phyloP scores from a whole-genome alignment of 2,329 filamentous ascomycete species.

The Penicillium brevicompactum region DNA sequence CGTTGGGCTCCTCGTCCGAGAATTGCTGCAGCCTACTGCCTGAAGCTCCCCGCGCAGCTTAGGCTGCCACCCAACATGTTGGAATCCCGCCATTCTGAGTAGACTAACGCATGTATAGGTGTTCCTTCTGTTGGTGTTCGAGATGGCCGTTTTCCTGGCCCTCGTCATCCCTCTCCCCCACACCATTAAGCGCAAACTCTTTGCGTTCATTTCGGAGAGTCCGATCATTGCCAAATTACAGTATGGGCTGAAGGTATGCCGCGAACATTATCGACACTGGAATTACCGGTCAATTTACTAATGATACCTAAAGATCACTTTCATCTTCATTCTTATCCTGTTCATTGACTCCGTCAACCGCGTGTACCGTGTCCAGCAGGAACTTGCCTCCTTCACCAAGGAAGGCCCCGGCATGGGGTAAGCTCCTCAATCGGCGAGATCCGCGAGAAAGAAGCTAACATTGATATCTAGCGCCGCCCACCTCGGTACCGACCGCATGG shows the following conservation, averaged over 20 bases:
- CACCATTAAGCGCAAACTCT: slow-evolving; percentile 79
- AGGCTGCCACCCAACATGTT: slow-evolving; percentile 11
- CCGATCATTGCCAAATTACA: slow-evolving; percentile 85
- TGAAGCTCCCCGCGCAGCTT: slow-evolving; percentile 8
- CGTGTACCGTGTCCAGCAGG: slow-evolving; percentile 93
- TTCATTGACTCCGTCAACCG: slow-evolving; percentile 96
- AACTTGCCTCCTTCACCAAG: slow-evolving; percentile 74
- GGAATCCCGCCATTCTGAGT: slow-evolving; percentile 5
- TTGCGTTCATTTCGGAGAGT: slow-evolving; percentile 94
- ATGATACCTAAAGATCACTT: slow-evolving; percentile 70
- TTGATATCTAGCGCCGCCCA: slow-evolving; percentile 61
- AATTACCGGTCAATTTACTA: neutral
- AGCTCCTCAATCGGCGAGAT: slow-evolving; percentile 27
- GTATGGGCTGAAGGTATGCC: slow-evolving; percentile 82
- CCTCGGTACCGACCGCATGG: slow-evolving; percentile 91
- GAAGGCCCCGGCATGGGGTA: slow-evolving; percentile 56
- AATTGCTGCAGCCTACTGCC: slow-evolving; percentile 27
- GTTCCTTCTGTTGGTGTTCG: slow-evolving; percentile 51
- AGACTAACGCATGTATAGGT: slow-evolving; percentile 39
- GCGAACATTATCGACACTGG: neutral
- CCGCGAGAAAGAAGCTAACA: slow-evolving; percentile 8
- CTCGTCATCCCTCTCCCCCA: slow-evolving; percentile 81
- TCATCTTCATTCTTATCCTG: slow-evolving; percentile 97
- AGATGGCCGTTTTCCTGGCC: slow-evolving; percentile 53
- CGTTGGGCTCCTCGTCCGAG: neutral